Conservation (phyloP, 1,139 yeast genomes). For the Kurtzmaniella quercitrusa region DNA sequence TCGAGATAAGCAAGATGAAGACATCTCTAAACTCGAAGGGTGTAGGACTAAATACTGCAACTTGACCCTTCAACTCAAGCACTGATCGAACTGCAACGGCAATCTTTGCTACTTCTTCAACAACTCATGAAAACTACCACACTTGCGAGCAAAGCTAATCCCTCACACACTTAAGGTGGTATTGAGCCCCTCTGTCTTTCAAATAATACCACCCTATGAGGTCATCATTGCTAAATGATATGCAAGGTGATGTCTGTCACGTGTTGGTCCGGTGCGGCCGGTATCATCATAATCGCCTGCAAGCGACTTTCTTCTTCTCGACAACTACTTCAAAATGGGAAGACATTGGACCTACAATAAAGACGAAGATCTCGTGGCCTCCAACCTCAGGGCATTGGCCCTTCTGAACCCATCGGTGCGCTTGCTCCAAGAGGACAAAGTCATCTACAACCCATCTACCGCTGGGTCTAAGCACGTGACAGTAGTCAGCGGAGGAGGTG, state of each 20-base stretch:
- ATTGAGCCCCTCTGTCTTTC: too few species aligned
- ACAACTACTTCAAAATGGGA: constrained; percentile 11
- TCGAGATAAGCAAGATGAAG: too few species aligned
- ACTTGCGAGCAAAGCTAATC: too few species aligned
- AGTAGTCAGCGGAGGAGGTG: constrained; percentile 86
- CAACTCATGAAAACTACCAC: too few species aligned
- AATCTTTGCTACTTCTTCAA: too few species aligned
- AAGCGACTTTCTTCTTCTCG: not conserved
- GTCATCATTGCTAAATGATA: not conserved
- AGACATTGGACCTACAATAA: constrained; percentile 51
- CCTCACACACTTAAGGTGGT: too few species aligned
- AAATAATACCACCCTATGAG: not conserved
- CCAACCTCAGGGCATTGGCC: constrained; percentile 64
- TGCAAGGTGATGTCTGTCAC: not conserved
- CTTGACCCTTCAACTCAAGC: too few species aligned
- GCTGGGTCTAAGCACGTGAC: constrained; percentile 52
- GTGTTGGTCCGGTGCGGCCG: not conserved
- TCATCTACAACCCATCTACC: constrained; percentile 47
- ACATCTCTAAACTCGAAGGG: too few species aligned
- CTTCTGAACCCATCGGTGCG: constrained; percentile 64
- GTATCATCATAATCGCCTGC: too few species aligned
- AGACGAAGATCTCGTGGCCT: constrained; percentile 55
- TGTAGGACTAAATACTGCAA: too few species aligned
- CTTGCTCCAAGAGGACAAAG: constrained; percentile 63
- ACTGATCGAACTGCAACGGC: too few species aligned